phyloP scores from a whole-genome alignment of 371 early-diverging fungal genomes.

The Mortierella sp. region DNA sequence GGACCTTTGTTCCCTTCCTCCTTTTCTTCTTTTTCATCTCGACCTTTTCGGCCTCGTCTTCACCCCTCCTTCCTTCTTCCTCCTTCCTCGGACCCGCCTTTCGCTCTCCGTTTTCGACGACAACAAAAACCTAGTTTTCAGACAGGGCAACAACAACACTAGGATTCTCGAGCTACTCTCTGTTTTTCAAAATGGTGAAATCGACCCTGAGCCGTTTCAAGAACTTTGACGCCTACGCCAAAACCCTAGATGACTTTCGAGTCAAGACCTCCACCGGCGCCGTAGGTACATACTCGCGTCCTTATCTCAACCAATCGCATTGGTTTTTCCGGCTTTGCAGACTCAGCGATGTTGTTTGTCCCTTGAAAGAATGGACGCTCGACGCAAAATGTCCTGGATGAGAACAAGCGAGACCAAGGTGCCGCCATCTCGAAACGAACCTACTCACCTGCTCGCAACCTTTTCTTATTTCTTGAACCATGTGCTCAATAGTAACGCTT shows the following conservation, averaged over 20 bases:
- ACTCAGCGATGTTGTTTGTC: neutral
- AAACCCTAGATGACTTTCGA: slow-evolving; percentile 96
- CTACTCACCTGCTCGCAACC: neutral
- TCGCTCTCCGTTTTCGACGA: neutral
- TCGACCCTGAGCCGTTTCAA: slow-evolving; percentile 62
- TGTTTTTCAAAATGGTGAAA: slow-evolving; percentile 33
- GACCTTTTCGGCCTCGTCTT: neutral
- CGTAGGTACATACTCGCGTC: slow-evolving; percentile 63
- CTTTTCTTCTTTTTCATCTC: neutral
- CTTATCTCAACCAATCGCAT: neutral
- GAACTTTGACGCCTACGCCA: slow-evolving; percentile 95
- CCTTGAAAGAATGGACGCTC: neutral
- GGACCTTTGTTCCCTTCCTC: neutral
- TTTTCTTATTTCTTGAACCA: neutral
- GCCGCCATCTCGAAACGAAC: neutral
- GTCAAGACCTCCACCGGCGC: slow-evolving; percentile 92
- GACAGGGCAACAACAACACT: neutral
- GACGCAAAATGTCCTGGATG: neutral
- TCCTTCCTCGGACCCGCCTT: neutral
- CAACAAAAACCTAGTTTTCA: neutral
- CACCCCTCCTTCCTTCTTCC: slow-evolving; percentile 2
- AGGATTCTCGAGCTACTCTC: neutral
- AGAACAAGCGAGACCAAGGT: neutral
- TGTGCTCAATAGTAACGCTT: slow-evolving; percentile 78
- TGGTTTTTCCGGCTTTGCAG: neutral